These are phyloP conservation scores for Acacia pycnantha DNA, from an alignment of 331 rosid genomes.

Conservation along the genomic window DNA sequence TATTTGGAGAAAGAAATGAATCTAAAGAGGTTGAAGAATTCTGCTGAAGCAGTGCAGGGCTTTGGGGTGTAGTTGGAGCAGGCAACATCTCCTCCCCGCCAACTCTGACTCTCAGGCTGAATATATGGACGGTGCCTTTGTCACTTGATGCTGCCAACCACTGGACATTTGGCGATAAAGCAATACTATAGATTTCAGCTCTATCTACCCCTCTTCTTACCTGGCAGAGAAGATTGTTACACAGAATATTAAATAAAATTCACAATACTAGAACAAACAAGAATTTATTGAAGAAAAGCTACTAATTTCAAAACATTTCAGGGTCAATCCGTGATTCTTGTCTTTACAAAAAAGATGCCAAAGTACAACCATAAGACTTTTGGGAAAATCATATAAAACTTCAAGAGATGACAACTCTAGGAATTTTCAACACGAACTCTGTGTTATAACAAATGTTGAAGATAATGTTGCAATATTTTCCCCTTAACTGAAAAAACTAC, in stretches of 20 bases:
- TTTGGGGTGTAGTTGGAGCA: constrained; percentile 46
- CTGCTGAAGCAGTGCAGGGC: constrained; percentile 59
- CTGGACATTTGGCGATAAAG: constrained; percentile 81
- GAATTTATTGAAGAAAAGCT: not conserved
- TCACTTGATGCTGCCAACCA: constrained; percentile 97
- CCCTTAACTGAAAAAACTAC: not conserved
- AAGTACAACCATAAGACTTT: not conserved
- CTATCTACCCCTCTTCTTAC: constrained; percentile 92
- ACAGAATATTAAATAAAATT: not conserved
- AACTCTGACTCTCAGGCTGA: constrained; percentile 85
- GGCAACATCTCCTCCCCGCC: constrained; percentile 53
- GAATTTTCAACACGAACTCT: not conserved
- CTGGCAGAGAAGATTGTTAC: constrained; percentile 38
- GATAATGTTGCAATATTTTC: not conserved
- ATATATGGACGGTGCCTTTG: constrained; percentile 88
- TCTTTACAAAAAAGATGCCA: not conserved
- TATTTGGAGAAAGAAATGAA: constrained; percentile 66
- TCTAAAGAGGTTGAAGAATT: constrained; percentile 78
- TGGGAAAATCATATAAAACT: not conserved
- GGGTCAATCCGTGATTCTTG: not conserved
- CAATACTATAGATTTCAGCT: constrained; percentile 85
- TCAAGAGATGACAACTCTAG: not conserved
- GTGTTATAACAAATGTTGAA: not conserved
- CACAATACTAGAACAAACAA: constrained; percentile 11
- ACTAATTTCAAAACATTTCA: not conserved